Evolutionary conservation across 345 rosid genomes (phyloP).

Genomic region (Moricandia moricandioides): DNA sequence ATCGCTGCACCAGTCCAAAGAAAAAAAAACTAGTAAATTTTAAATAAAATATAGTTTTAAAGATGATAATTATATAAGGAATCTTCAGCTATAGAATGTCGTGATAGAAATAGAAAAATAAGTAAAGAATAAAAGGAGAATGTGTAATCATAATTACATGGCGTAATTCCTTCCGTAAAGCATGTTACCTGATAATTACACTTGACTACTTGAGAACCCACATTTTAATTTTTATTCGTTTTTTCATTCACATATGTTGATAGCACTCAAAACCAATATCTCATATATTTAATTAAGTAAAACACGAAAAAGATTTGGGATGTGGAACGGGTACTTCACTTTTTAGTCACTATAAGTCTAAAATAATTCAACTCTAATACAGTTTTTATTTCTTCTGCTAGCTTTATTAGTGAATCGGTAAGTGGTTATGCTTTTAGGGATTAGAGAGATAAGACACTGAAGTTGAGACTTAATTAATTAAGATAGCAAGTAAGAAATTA

Average conservation of each 20-base stretch:
- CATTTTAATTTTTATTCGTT: neutral
- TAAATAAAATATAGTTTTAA: neutral
- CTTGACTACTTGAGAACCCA: neutral
- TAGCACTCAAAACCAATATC: neutral
- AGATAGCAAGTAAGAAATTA: neutral
- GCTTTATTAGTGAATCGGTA: neutral
- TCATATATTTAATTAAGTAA: neutral
- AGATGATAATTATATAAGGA: neutral
- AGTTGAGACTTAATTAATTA: neutral
- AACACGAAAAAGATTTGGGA: neutral
- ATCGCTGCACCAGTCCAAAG: neutral
- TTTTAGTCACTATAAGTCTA: neutral
- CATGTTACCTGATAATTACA: constrained; percentile 32
- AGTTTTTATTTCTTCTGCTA: neutral
- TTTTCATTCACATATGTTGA: constrained; percentile 7
- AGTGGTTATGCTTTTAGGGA: neutral
- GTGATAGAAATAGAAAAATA: neutral
- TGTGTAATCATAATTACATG: constrained; percentile 29
- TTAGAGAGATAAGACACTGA: neutral
- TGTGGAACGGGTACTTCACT: neutral
- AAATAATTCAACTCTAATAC: neutral
- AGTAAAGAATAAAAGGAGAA: neutral
- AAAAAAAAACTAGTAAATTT: neutral
- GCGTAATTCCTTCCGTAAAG: constrained; percentile 13
- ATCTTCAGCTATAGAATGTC: constrained; percentile 11